These are phyloP conservation scores for Colletotrichum horii DNA, from an alignment of 2,329 filamentous ascomycete species.

Conservation along the genomic window DNA sequence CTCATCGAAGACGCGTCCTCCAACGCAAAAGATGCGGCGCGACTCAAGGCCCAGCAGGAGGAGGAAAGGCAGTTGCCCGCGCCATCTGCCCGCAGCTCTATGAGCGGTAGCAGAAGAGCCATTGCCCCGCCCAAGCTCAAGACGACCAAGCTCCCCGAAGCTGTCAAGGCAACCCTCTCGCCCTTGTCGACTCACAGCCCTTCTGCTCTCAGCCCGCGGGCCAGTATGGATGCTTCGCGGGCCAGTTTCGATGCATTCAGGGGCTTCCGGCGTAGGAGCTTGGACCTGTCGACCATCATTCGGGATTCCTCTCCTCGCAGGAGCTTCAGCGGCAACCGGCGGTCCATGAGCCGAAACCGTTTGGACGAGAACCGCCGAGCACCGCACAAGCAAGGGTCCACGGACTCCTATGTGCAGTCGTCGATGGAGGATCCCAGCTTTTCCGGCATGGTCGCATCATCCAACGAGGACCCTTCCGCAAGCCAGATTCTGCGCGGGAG, in stretches of 20 bases:
- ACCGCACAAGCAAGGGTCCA: conserved; percentile 64
- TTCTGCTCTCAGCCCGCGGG: conserved; percentile 55
- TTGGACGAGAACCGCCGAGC: conserved; percentile 48
- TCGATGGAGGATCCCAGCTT: conserved; percentile 75
- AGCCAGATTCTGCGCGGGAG: conserved; percentile 90
- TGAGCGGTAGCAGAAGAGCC: conserved; percentile 12
- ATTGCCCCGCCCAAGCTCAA: conserved; percentile 33
- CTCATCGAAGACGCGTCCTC: conserved; percentile 69
- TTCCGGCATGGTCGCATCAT: conserved; percentile 72
- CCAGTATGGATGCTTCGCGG: conserved; percentile 57
- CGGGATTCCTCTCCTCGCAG: conserved; percentile 53
- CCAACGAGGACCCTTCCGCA: conserved; percentile 79
- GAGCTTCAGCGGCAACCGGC: conserved; percentile 67
- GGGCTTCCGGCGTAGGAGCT: conserved; percentile 52
- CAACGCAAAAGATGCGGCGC: conserved; percentile 26
- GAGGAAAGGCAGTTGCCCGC: not conserved
- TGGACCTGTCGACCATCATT: conserved; percentile 53
- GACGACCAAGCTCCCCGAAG: conserved; percentile 53
- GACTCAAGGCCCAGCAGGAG: not conserved
- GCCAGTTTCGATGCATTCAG: conserved; percentile 60
- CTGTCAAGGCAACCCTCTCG: conserved; percentile 66
- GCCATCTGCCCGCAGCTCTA: conserved; percentile 24
- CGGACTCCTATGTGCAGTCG: conserved; percentile 76
- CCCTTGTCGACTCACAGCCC: conserved; percentile 52
- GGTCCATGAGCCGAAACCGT: conserved; percentile 55